A percentile compares a stretch with the other conserved stretches of the same genome.
These are phyloP conservation scores for Dendrobium huoshanense DNA, from an alignment of 106 monocot species.

Conservation along the genomic window DNA sequence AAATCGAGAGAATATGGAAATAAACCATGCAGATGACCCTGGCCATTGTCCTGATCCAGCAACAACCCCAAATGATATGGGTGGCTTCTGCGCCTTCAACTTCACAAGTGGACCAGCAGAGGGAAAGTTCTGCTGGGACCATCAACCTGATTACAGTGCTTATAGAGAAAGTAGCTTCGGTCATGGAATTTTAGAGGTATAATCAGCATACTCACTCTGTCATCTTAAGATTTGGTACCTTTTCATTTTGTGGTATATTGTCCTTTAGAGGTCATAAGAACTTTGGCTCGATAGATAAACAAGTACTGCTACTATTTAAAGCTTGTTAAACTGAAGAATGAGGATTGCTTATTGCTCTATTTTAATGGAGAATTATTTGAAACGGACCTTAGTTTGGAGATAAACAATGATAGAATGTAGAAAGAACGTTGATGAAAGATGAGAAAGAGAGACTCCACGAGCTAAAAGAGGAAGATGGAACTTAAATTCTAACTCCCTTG, in stretches of 20 bases:
- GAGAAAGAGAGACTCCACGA: too few species aligned
- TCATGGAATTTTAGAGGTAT: conserved; percentile 85
- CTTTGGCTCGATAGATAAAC: neutral
- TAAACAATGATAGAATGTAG: neutral
- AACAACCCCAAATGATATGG: conserved; percentile 43
- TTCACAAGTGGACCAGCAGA: conserved; percentile 60
- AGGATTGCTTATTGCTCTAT: neutral
- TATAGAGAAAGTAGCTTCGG: conserved; percentile 70
- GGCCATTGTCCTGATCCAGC: conserved; percentile 61
- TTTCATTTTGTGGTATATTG: neutral
- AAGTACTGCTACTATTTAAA: neutral
- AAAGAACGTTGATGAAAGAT: neutral
- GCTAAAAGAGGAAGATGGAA: too few species aligned
- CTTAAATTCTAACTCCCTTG: too few species aligned
- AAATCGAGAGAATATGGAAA: conserved; percentile 81
- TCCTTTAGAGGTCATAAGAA: neutral
- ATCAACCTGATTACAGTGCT: conserved; percentile 51
- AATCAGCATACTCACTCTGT: neutral
- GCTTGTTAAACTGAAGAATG: neutral
- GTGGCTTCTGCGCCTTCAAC: conserved; percentile 69
- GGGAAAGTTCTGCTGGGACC: conserved; percentile 55
- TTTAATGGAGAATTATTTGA: neutral
- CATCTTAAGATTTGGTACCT: neutral
- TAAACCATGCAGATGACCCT: conserved; percentile 66
- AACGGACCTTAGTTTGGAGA: too few species aligned